Evolutionary conservation across 1,139 yeast genomes (phyloP).

Genomic region (Suhomyces chickasaworum): DNA sequence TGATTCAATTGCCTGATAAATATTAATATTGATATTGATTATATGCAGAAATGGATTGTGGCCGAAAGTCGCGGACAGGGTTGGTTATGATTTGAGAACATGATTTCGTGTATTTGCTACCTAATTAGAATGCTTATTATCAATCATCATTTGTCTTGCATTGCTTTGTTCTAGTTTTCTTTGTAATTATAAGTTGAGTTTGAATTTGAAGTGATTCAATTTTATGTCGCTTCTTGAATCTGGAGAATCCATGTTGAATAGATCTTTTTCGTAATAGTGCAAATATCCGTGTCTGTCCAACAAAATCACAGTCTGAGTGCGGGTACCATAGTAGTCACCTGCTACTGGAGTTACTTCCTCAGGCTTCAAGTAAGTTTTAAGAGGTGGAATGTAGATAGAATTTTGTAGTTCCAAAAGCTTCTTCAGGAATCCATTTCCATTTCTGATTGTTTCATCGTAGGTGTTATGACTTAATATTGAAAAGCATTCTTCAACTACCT

Average conservation of each 20-base stretch:
- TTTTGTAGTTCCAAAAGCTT: constrained; percentile 50
- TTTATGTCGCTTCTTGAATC: constrained; percentile 9
- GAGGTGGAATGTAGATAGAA: constrained; percentile 74
- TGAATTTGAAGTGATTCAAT: constrained; percentile 14
- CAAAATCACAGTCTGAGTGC: constrained; percentile 82
- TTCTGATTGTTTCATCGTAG: constrained; percentile 31
- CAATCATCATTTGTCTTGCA: too few species aligned
- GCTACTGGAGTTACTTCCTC: constrained; percentile 17
- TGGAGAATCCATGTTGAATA: constrained; percentile 32
- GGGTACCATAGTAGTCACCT: constrained; percentile 76
- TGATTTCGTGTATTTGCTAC: not conserved
- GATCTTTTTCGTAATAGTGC: constrained; percentile 42
- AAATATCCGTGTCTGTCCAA: constrained; percentile 51
- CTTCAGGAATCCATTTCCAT: constrained; percentile 28
- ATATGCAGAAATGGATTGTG: not conserved
- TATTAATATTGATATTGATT: not conserved
- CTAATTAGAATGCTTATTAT: not conserved
- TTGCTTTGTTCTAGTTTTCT: too few species aligned
- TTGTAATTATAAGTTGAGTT: not conserved
- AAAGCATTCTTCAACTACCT: constrained; percentile 54
- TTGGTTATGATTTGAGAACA: not conserved
- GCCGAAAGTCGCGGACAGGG: not conserved
- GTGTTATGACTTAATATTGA: constrained; percentile 53
- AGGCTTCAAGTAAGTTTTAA: constrained; percentile 26
- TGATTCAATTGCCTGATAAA: not conserved